Base-by-base conservation (phyloP, 768 basidiomycete species). In the Lanmaoa pseudosensibilis region DNA sequence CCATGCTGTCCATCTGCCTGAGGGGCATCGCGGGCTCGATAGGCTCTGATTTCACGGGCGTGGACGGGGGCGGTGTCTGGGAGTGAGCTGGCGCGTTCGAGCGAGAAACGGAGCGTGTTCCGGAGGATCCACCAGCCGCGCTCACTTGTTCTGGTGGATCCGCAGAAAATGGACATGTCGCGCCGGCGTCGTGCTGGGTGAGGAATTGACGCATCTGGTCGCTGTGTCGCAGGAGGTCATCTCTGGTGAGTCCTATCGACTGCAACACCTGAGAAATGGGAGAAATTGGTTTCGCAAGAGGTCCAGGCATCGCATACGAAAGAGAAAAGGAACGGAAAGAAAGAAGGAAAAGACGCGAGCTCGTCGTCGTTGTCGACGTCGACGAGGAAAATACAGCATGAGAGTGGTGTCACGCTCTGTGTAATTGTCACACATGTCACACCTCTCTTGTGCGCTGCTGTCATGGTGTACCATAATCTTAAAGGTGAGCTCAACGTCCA, bases 381-480 rank as follows among this genome's bases (percentile, higher is more conserved):
- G 60, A 57, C 57, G 56, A 56, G 15, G 45, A 59, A 69, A 63
- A 60, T 25, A 32, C 50, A 54, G 21, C 7, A 37, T 12, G 18
- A 37, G 4, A 41, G 23, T 13, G n/a, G 2, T 53, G 65, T 66
- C 65, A 66, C 65, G 58, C 65, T 60, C 37, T 37, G 9, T 15
- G 18, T 59, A 57, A 16, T 19, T 45, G 65, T 67, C 66, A 67
- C 66, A 55, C 27, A 7, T 58, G 66, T 67, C 66, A 67, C 66
- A 56, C 11, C 2, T n/a, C 46, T 33, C 56, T 63, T 67, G 44
- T 40, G 27, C 18, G 18, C 11, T 38, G 54, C 57, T 52, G 59
- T 40, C 65, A 91, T 91, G 89, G 86, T 87, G 59, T 88, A 90
- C 69, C 84, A 90, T 66, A 94, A 93, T 78, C 83, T 94, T 67